A percentile compares a stretch with the other conserved stretches of the same genome.
Conservation (phyloP, 2,329 filamentous ascomycete genomes). For the Fusarium sp. region DNA sequence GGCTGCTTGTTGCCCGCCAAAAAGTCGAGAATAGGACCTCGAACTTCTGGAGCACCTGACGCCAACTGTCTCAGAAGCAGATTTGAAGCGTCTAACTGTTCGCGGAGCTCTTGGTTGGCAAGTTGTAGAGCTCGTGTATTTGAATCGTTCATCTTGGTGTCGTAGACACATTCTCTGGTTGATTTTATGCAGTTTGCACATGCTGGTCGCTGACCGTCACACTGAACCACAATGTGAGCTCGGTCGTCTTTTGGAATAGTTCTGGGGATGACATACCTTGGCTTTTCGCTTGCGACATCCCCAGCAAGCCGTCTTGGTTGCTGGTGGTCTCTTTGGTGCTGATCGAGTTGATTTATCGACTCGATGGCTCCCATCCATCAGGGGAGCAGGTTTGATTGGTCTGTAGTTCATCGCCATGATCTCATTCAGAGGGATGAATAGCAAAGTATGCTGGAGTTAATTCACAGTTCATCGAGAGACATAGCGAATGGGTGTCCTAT, state of each 20-base stretch:
- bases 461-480: not conserved
- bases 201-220: constrained; percentile 6
- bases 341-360: not conserved
- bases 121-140: not conserved
- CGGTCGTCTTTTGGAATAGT: too few relatives aligned
- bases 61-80: not conserved
- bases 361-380: not conserved
- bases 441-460: not conserved
- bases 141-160: not conserved
- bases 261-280: not conserved
- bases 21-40: not conserved
- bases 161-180: constrained; percentile 3
- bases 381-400: not conserved
- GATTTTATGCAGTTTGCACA: constrained; percentile 8
- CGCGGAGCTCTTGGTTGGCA: not conserved
- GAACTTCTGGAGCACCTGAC: not conserved
- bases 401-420: constrained; percentile 8
- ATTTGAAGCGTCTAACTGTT: not conserved
- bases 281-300: constrained; percentile 10
- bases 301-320: constrained; percentile 16
- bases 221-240: not conserved
- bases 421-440: not conserved
- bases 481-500: not conserved
- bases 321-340: not conserved
- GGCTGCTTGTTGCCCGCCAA: not conserved